Conservation (phyloP, 1,284 basidiomycete genomes). For the Sanghuangporus weigelae region DNA sequence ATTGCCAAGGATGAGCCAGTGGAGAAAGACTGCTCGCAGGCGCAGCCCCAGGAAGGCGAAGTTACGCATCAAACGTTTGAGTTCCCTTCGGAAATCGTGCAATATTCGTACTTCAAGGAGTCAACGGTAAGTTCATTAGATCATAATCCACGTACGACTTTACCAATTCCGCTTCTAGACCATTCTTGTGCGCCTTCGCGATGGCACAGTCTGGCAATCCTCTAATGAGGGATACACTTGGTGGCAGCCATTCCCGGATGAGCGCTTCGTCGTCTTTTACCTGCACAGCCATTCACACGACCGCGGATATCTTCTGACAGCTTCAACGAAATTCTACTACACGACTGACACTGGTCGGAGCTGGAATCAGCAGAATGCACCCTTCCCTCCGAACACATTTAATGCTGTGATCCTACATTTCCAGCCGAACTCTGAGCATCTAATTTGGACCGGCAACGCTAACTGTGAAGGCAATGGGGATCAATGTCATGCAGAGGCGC, state of each 20-base stretch:
- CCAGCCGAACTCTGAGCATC: constrained; percentile 81
- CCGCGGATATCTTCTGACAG: constrained; percentile 88
- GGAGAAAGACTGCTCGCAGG: constrained; percentile 72
- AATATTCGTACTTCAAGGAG: constrained; percentile 82
- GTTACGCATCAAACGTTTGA: constrained; percentile 69
- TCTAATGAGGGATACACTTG: constrained; percentile 93
- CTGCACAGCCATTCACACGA: constrained; percentile 78
- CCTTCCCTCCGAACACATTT: constrained; percentile 76
- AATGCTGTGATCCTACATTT: constrained; percentile 78
- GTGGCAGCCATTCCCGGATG: constrained; percentile 57
- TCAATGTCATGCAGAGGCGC: constrained; percentile 68
- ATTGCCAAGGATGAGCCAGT: constrained; percentile 56
- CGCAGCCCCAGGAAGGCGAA: constrained; percentile 70
- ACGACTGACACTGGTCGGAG: constrained; percentile 78
- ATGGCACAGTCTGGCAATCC: constrained; percentile 87
- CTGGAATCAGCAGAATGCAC: constrained; percentile 64
- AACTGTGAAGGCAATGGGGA: constrained; percentile 48
- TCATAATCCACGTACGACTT: not conserved
- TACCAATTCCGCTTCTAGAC: constrained; percentile 48
- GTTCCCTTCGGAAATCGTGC: constrained; percentile 67
- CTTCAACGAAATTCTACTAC: constrained; percentile 59
- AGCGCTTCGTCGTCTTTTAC: constrained; percentile 78
- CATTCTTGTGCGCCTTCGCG: constrained; percentile 76
- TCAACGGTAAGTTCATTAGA: constrained; percentile 45
- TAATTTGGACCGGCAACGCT: constrained; percentile 85